phyloP scores from a whole-genome alignment of 768 basidiomycete genomes.

The Harrya chromipes region DNA sequence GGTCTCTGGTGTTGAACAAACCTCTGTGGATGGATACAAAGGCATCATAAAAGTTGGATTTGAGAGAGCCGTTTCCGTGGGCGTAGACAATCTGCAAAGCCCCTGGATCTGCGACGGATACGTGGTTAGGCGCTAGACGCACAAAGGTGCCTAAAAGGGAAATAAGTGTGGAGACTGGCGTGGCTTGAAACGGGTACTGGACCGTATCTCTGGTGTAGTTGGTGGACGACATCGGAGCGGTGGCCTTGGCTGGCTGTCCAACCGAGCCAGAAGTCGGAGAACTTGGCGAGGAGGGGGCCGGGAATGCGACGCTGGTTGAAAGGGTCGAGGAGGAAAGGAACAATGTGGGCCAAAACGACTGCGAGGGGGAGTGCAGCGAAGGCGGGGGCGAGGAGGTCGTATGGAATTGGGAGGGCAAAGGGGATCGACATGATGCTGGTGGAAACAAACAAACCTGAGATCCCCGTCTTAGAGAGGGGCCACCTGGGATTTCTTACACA shows the following conservation, averaged over 20 bases:
- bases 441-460: background rate
- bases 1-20: constrained; percentile 76
- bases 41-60: constrained; percentile 74
- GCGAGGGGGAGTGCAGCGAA: constrained; percentile 15
- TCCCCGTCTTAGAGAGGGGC: too few relatives aligned
- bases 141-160: constrained; percentile 52
- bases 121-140: constrained; percentile 72
- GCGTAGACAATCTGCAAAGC: constrained; percentile 76
- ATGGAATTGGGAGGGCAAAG: background rate
- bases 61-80: constrained; percentile 80
- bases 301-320: constrained; percentile 58
- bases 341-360: constrained; percentile 30
- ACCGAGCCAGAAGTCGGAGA: constrained; percentile 74
- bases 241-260: constrained; percentile 63
- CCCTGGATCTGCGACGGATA: constrained; percentile 75
- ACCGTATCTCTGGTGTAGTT: constrained; percentile 75
- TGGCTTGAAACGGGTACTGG: constrained; percentile 11
- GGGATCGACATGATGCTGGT: constrained; percentile 18
- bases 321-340: constrained; percentile 55
- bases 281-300: constrained; percentile 69
- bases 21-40: constrained; percentile 75
- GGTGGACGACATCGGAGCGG: constrained; percentile 71
- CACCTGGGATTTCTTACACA: too few relatives aligned
- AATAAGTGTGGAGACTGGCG: background rate
- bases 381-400: background rate